Evolutionary conservation across 2,329 filamentous ascomycete species (phyloP).

Genomic region (Metarhizium brunneum): DNA sequence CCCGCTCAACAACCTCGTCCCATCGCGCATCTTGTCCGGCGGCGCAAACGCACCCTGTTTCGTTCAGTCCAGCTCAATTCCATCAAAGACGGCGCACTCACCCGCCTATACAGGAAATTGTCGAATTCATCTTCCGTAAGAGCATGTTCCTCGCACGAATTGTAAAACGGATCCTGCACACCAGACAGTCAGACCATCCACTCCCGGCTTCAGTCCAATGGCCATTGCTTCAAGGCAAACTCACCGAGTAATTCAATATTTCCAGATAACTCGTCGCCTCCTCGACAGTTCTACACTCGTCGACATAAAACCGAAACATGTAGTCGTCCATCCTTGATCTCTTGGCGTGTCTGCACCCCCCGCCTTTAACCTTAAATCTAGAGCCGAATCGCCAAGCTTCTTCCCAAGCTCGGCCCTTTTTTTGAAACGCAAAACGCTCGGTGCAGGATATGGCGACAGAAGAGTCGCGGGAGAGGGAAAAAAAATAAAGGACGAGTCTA

Average conservation of each 20-base stretch:
- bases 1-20: constrained; percentile 37
- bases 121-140: constrained; percentile 46
- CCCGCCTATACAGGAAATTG: constrained; percentile 43
- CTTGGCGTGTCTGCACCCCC: not conserved
- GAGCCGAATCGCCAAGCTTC: not conserved
- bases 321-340: constrained; percentile 44
- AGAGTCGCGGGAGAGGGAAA: not conserved
- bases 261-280: constrained; percentile 48
- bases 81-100: constrained; percentile 21
- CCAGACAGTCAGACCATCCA: not conserved
- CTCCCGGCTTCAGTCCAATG: no score
- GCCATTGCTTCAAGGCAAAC: not conserved
- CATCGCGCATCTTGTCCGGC: constrained; percentile 29
- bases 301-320: constrained; percentile 41
- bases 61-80: not conserved
- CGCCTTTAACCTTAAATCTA: not conserved
- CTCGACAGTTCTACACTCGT: constrained; percentile 35
- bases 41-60: constrained; percentile 44
- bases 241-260: constrained; percentile 50
- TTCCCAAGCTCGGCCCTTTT: not conserved
- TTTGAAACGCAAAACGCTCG: not conserved
- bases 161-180: constrained; percentile 37
- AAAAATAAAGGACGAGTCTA: not conserved
- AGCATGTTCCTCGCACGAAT: constrained; percentile 41
- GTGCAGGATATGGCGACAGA: no score